Evolutionary conservation across 176 grass and related monocot species (phyloP).

Genomic region (Aegilops bicornis): DNA sequence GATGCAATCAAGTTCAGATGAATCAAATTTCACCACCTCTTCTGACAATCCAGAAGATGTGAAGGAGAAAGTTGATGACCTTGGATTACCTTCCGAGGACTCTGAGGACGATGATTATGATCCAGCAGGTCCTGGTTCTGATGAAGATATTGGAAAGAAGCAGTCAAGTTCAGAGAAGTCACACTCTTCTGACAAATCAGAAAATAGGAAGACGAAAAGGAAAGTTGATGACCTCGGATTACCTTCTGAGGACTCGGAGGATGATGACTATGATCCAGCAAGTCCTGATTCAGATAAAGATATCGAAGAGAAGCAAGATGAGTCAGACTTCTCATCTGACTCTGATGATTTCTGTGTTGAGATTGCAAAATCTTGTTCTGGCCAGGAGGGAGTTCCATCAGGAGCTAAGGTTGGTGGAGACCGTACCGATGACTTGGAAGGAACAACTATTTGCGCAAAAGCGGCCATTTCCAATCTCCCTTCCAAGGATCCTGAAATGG

Average conservation of each 20-base stretch:
- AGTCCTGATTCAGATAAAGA: conserved; percentile 56
- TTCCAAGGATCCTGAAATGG: conserved; percentile 29
- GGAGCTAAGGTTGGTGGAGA: conserved; percentile 4
- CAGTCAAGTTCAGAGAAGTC: conserved; percentile 38
- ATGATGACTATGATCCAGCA: conserved; percentile 76
- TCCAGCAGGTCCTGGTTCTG: conserved; percentile 51
- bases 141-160: conserved; percentile 44
- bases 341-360: conserved; percentile 76
- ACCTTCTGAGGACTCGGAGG: conserved; percentile 80
- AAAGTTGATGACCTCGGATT: conserved; percentile 56
- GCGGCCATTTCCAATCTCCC: background rate
- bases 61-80: conserved; percentile 38
- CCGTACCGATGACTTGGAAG: background rate
- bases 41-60: conserved; percentile 45
- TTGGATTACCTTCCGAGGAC: conserved; percentile 72
- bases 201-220: conserved; percentile 27
- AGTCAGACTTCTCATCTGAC: conserved; percentile 85
- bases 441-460: background rate
- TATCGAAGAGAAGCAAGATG: conserved; percentile 33
- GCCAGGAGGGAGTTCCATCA: conserved; percentile 43
- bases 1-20: conserved; percentile 18
- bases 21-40: conserved; percentile 53
- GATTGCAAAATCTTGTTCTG: conserved; percentile 43
- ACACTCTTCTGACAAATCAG: conserved; percentile 57
- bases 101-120: conserved; percentile 81